Evolutionary conservation across 352 stramenopile species (phyloP).

Genomic region (Poterioochromonas sp.): DNA sequence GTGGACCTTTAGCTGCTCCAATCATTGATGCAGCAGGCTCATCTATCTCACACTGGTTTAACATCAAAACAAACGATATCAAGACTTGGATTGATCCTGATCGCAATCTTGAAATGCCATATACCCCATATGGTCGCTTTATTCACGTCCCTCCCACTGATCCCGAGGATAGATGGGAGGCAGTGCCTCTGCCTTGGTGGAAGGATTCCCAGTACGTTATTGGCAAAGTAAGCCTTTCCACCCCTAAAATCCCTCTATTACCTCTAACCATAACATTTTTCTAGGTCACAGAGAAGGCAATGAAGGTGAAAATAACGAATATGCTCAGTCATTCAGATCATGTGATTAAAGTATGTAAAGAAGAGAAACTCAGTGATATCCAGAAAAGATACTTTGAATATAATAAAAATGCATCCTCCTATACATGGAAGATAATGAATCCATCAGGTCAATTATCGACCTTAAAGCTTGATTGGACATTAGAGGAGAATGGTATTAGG

Average conservation of each 20-base stretch:
- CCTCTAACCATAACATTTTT: neutral
- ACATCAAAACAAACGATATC: conserved; percentile 6
- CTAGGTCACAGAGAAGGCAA: neutral
- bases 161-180: neutral
- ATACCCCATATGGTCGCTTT: conserved; percentile 15
- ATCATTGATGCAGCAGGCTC: neutral
- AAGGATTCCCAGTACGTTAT: neutral
- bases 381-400: conserved; percentile 15
- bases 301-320: neutral
- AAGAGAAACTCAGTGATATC: conserved; percentile 17
- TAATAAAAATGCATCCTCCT: conserved; percentile 4
- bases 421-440: conserved; percentile 29
- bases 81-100: conserved; percentile 13
- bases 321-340: neutral
- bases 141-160: conserved; percentile 12
- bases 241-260: neutral
- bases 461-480: neutral
- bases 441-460: neutral
- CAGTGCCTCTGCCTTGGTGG: neutral
- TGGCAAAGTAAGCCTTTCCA: neutral
- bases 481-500: conserved; percentile 18
- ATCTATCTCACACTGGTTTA: conserved; percentile 18
- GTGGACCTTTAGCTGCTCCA: neutral
- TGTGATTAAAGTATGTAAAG: neutral
- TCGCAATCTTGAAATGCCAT: conserved; percentile 8